These are phyloP conservation scores for Microdochium trichocladiopsis DNA, from an alignment of 2,329 filamentous ascomycete genomes.

Conservation along the genomic window DNA sequence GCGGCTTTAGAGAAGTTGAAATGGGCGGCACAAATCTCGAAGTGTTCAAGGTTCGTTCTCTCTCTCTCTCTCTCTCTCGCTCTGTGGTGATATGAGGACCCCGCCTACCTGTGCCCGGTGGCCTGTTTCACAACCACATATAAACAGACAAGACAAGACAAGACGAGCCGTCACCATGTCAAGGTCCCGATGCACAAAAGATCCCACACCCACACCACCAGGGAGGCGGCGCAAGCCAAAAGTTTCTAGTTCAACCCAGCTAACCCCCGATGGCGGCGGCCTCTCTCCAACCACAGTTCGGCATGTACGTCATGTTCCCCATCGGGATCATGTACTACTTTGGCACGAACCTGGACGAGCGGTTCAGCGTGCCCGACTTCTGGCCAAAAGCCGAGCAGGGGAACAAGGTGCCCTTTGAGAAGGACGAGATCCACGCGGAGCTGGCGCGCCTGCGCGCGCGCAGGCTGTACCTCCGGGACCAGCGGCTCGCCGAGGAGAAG, in stretches of 20 bases:
- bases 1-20: conserved; percentile 12
- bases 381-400: conserved; percentile 81
- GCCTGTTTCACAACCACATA: too few relatives aligned
- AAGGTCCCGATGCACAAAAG: too few relatives aligned
- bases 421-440: conserved; percentile 78
- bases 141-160: too few relatives aligned
- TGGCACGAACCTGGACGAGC: conserved; percentile 91
- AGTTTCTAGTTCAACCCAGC: too few relatives aligned
- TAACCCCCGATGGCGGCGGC: too few relatives aligned
- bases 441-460: conserved; percentile 61
- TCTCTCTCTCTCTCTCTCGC: neutral
- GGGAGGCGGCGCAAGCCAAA: too few relatives aligned
- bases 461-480: conserved; percentile 73
- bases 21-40: conserved; percentile 88
- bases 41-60: conserved; percentile 70
- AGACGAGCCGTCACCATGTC: too few relatives aligned
- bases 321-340: conserved; percentile 99
- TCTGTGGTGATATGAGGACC: too few relatives aligned
- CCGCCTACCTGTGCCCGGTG: too few relatives aligned
- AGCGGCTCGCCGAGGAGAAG: conserved; percentile 32
- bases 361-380: conserved; percentile 84
- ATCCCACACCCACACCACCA: too few relatives aligned
- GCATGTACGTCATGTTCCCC: conserved; percentile 97
- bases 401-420: conserved; percentile 68
- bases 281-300: too few relatives aligned